A percentile compares a stretch with the other conserved stretches of the same genome.
These are phyloP conservation scores for Chytriomyces hyalinus DNA, from an alignment of 192 early-diverging fungal species.

Conservation along the genomic window DNA sequence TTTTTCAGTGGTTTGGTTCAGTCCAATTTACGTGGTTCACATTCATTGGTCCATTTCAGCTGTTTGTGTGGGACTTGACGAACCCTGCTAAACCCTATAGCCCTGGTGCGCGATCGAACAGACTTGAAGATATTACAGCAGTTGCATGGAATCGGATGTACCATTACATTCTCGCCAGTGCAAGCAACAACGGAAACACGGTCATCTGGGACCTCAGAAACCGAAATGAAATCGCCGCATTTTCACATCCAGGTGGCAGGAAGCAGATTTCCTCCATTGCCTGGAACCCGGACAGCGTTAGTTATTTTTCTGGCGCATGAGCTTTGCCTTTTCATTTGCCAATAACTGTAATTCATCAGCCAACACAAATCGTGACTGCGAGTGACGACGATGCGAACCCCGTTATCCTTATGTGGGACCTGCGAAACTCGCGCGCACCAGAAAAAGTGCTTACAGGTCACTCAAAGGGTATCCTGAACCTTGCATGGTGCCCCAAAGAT, in stretches of 20 bases:
- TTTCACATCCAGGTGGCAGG: constrained; percentile 69
- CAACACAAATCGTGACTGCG: constrained; percentile 92
- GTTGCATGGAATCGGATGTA: constrained; percentile 94
- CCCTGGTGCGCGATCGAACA: constrained; percentile 81
- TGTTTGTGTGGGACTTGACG: constrained; percentile 94
- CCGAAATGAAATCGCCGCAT: constrained; percentile 81
- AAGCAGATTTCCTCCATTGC: constrained; percentile 80
- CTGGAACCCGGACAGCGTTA: constrained; percentile 83
- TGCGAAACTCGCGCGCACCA: constrained; percentile 92
- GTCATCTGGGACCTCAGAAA: constrained; percentile 96
- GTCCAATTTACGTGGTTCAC: background rate
- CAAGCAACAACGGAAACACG: constrained; percentile 87
- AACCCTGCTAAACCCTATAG: constrained; percentile 84
- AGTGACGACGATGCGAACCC: constrained; percentile 92
- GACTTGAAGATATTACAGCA: constrained; percentile 86
- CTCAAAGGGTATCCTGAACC: constrained; percentile 85
- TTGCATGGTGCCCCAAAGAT: constrained; percentile 96
- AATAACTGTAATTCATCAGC: constrained; percentile 48
- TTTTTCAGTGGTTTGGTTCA: background rate
- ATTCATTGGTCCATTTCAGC: constrained; percentile 48
- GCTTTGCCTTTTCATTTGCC: constrained; percentile 1
- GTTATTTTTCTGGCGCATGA: constrained; percentile 30
- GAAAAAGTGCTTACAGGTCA: constrained; percentile 83
- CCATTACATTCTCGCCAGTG: constrained; percentile 90
- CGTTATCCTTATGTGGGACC: constrained; percentile 90